Conservation (phyloP, 768 basidiomycete genomes). For the Xerocomus spinulosus region DNA sequence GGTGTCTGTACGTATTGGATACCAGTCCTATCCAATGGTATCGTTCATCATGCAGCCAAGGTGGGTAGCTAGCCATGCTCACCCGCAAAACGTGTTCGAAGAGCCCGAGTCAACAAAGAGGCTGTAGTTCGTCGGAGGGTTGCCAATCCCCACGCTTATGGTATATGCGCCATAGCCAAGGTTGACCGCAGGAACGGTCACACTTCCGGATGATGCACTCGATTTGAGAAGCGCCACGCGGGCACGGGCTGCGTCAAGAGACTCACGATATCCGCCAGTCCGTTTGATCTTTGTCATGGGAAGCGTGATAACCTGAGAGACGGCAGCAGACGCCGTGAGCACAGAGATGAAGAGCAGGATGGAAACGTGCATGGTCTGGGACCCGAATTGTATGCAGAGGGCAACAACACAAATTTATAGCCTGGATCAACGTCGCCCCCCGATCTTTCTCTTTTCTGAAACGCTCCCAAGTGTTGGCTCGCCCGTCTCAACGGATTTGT, state of each 20-base stretch:
- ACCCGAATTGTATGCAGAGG: too few relatives aligned
- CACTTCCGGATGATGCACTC: background rate
- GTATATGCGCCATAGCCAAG: conserved; percentile 11
- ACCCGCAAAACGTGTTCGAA: conserved; percentile 25
- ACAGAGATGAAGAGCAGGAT: too few relatives aligned
- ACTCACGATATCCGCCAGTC: conserved; percentile 3
- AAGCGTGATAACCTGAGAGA: background rate
- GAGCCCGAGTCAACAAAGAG: conserved; percentile 25
- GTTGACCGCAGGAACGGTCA: conserved; percentile 3
- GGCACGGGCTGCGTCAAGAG: conserved; percentile 8
- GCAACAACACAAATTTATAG: too few relatives aligned
- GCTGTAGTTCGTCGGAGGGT: conserved; percentile 18
- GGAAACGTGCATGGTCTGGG: too few relatives aligned
- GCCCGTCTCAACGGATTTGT: too few relatives aligned
- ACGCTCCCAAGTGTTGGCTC: too few relatives aligned
- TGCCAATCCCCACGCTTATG: conserved; percentile 16
- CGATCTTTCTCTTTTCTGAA: too few relatives aligned
- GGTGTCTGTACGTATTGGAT: conserved; percentile 13
- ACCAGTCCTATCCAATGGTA: background rate
- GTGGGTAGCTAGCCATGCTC: background rate
- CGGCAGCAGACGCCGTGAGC: conserved; percentile 3
- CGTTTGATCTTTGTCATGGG: conserved; percentile 5
- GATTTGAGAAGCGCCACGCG: conserved; percentile 1
- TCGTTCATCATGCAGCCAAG: background rate
- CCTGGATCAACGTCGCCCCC: too few relatives aligned